These are phyloP conservation scores for Arctostaphylos glauca DNA, from an alignment of 148 eudicot genomes.

Conservation along the genomic window DNA sequence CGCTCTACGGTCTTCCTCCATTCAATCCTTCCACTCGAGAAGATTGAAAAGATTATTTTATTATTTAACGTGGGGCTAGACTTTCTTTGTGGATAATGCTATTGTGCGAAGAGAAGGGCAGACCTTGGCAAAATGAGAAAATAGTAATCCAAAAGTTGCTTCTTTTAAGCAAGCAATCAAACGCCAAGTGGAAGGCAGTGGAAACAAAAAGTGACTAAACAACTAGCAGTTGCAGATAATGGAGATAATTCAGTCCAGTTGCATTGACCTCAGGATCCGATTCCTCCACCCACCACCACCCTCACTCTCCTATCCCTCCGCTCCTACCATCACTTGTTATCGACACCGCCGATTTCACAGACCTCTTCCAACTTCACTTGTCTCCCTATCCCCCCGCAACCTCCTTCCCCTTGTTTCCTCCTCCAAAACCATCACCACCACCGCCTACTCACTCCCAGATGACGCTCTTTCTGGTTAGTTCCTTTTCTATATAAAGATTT, in stretches of 20 bases:
- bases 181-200: background rate
- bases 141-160: too few species aligned
- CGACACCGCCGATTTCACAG: background rate
- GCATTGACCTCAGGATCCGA: slow-evolving; percentile 5
- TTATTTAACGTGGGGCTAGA: too few species aligned
- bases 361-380: background rate
- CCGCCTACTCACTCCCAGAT: slow-evolving; percentile 30
- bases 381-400: slow-evolving; percentile 12
- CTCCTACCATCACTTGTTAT: background rate
- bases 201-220: background rate
- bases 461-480: slow-evolving; percentile 29
- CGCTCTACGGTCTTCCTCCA: too few species aligned
- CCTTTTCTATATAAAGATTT: background rate
- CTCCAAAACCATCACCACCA: slow-evolving; percentile 14
- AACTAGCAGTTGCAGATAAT: slow-evolving; percentile 5
- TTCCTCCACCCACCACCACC: slow-evolving; percentile 11
- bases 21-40: too few species aligned
- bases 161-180: too few species aligned
- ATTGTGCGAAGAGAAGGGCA: too few species aligned
- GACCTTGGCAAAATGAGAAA: too few species aligned
- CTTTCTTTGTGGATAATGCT: too few species aligned
- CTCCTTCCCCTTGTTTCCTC: background rate
- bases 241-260: slow-evolving; percentile 2
- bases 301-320: background rate
- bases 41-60: too few species aligned